These are phyloP conservation scores for Psilocybe tampanensis DNA, from an alignment of 768 basidiomycete species.

Conservation along the genomic window DNA sequence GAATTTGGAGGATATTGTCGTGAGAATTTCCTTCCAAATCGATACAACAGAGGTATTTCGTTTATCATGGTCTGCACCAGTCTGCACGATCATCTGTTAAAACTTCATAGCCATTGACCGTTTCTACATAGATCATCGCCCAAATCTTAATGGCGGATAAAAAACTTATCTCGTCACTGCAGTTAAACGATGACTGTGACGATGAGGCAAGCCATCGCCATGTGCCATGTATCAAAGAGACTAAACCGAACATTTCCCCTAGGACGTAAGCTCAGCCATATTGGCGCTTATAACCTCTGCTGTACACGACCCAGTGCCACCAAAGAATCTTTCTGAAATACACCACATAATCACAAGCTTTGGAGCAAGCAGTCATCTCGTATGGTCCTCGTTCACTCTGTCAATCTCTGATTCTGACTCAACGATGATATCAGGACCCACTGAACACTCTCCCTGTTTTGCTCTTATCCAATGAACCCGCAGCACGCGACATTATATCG, in stretches of 20 bases:
- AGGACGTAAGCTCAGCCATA: constrained; percentile 31
- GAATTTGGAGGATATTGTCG: too few species aligned
- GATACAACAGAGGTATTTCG: too few species aligned
- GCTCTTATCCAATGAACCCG: constrained; percentile 36
- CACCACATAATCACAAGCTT: constrained; percentile 28
- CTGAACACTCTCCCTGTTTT: constrained; percentile 44
- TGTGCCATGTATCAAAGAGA: not conserved
- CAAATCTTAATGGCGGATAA: constrained; percentile 7
- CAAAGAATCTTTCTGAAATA: constrained; percentile 31
- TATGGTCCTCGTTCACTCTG: constrained; percentile 21
- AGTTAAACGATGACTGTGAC: constrained; percentile 9
- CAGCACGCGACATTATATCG: constrained; percentile 40
- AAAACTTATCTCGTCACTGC: constrained; percentile 14
- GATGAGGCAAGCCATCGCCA: constrained; percentile 15
- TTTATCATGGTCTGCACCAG: too few species aligned
- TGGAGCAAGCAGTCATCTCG: constrained; percentile 20
- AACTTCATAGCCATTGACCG: too few species aligned
- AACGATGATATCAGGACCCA: constrained; percentile 31
- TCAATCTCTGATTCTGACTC: not conserved
- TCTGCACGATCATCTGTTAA: too few species aligned
- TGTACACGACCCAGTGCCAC: constrained; percentile 30
- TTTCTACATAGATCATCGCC: too few species aligned
- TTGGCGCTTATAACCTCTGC: constrained; percentile 39
- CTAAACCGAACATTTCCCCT: not conserved
- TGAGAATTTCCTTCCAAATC: not conserved